Evolutionary conservation across 2,329 filamentous ascomycete species (phyloP), one percentile per base, ranked within the genome.

Genomic region (Botrytis fabae): DNA sequence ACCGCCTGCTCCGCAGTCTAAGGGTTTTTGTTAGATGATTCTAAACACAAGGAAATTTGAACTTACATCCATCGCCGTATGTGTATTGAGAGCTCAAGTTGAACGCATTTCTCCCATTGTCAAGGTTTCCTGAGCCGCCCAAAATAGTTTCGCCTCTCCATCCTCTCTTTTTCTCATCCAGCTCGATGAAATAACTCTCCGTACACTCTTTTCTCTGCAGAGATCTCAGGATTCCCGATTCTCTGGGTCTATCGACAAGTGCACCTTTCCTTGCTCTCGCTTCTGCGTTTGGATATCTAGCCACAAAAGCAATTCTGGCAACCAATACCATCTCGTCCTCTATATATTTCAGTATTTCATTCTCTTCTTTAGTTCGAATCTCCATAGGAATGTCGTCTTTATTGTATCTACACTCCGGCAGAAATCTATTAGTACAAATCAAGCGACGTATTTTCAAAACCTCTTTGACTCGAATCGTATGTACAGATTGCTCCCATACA

Each of bases 1-100:
- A 16, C 93, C 93, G 0, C 93, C 92, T 2, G 88, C 91, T 2
- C 93, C 92, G 51, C 88, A 91, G 75, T 93, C 75, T 77, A 35
- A 14, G 14, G 1, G 1, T 0, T 10, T 18, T 28, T 57, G 44
- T 10, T 38, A 73, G 65, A 42, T 66, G 48, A 62, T 16, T n/a
- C 32, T 32, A n/a, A 40, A 61, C 18, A 10, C 4, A 40, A 44
- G 12, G 8, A 9, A 25, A 28, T 35, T 22, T 7, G 1, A 25
- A 63, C 77, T 74, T 74, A 78, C 77, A 78, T 22, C 69, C 70
- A 73, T 78, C 77, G 7, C 73, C 74, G 35, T 72, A 77, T 0
- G 75, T 75, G 32, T 78, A 78, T n/a, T 66, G 38, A 20, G 48
- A 69, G n/a, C n/a, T 28, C 3, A 38, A 16, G 2, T 25, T 32